phyloP scores from a whole-genome alignment of 2,329 filamentous ascomycete genomes.

The Plectosphaerella sp. region DNA sequence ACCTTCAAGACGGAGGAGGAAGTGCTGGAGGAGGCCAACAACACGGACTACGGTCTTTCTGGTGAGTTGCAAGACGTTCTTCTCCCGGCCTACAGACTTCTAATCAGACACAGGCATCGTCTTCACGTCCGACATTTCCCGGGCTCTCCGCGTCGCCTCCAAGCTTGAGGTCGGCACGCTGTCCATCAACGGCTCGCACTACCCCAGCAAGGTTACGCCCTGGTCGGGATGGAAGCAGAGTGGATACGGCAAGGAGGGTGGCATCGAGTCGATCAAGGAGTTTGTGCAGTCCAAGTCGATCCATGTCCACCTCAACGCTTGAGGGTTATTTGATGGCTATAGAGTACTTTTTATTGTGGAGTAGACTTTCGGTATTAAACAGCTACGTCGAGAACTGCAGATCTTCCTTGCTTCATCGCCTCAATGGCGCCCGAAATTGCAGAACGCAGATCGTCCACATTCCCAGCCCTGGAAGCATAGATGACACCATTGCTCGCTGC shows the following conservation, averaged over 20 bases:
- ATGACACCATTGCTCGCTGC: conserved; percentile 31
- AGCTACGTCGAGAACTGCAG: too few species aligned
- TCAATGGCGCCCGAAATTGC: too few species aligned
- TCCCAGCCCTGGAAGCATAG: too few species aligned
- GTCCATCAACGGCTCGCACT: conserved; percentile 1
- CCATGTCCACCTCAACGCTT: neutral
- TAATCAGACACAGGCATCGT: neutral
- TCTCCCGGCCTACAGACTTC: too few species aligned
- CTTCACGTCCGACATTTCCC: neutral
- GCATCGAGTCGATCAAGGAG: conserved; percentile 5
- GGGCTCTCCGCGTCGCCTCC: neutral
- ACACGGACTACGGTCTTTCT: conserved; percentile 32
- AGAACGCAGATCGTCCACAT: too few species aligned
- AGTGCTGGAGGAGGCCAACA: conserved; percentile 42
- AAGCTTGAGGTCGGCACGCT: neutral
- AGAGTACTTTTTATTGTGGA: too few species aligned
- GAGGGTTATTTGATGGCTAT: neutral
- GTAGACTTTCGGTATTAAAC: too few species aligned
- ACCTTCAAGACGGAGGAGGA: conserved; percentile 46
- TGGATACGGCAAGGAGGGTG: conserved; percentile 9
- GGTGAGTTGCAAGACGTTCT: neutral
- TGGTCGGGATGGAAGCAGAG: conserved; percentile 11
- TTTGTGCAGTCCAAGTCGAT: conserved; percentile 9
- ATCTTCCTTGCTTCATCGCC: too few species aligned
- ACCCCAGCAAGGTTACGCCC: neutral